Evolutionary conservation across 352 stramenopile genomes (phyloP), one percentile per base, ranked within the genome.

Genomic region (Phytophthora cactorum): DNA sequence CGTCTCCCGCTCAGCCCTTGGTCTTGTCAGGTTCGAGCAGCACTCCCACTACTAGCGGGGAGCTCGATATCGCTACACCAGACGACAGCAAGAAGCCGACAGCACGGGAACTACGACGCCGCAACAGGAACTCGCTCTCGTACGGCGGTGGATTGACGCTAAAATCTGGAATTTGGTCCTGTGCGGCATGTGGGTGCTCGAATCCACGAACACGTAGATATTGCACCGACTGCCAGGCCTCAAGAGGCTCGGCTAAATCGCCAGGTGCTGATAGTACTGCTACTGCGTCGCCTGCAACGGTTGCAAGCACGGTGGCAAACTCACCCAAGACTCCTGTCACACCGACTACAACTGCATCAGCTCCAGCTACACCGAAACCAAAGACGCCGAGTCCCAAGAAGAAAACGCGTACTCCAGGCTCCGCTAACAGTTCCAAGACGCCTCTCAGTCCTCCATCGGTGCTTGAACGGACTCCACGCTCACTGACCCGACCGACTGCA

Each of bases 111-210:
- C 17, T 78, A n/a, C 66, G 66, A 15, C 62, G 71, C 3, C 57
- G 45, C 12, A 75, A 81, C 49, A 63, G 58, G 31, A 70, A 52
- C 34, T 60, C 70, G 3, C 38, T 72, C 6, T 49, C 52, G 15
- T 67, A 77, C 31, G 59, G 64, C 28, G 59, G 52, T 39, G 74
- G 74, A 1, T 41, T 81, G 14, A 75, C 63, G 27, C 45, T 81
- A 27, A 78, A 81, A 67, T 59, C 66, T 43, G 74, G 77, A 4
- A 78, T 82, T 11, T 92, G 84, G 84, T 75, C 72, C 5, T 92
- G 84, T 59, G 67, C 65, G 22, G 75, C 63, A 8, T 92, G 84
- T 46, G 77, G 73, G 5, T 87, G 78, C 57, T 75, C 73, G 29
- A 92, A 92, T 55, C 62, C 72, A 11, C 72, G 76, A 50, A 75